These are phyloP conservation scores for Silene latifolia DNA, from an alignment of 148 eudicot species.

Conservation along the genomic window DNA sequence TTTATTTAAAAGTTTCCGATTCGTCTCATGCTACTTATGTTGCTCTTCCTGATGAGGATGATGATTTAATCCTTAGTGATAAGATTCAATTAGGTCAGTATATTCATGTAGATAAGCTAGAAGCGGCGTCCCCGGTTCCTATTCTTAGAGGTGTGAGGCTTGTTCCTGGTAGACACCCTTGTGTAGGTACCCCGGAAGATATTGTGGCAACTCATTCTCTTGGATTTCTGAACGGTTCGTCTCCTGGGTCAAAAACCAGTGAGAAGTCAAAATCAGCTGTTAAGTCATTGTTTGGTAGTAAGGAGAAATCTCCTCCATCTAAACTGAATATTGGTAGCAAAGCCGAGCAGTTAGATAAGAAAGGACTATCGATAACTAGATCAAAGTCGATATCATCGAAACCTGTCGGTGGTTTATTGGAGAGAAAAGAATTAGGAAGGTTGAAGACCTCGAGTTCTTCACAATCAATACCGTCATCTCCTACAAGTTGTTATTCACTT, in stretches of 20 bases:
- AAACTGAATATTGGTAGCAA: slow-evolving; percentile 37
- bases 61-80: slow-evolving; percentile 75
- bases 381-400: slow-evolving; percentile 62
- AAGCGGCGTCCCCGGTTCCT: slow-evolving; percentile 82
- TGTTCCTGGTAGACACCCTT: slow-evolving; percentile 84
- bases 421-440: slow-evolving; percentile 50
- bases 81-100: slow-evolving; percentile 90
- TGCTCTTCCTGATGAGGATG: slow-evolving; percentile 85
- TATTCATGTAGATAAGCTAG: slow-evolving; percentile 74
- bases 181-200: slow-evolving; percentile 90
- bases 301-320: slow-evolving; percentile 40
- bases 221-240: slow-evolving; percentile 52
- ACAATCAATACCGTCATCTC: slow-evolving; percentile 75
- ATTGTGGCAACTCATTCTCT: slow-evolving; percentile 73
- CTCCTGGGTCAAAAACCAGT: slow-evolving; percentile 20
- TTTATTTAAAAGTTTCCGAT: slow-evolving; percentile 88
- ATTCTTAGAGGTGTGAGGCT: slow-evolving; percentile 72
- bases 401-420: slow-evolving; percentile 32
- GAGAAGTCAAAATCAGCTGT: slow-evolving; percentile 46
- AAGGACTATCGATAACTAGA: slow-evolving; percentile 34
- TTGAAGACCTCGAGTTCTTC: slow-evolving; percentile 53
- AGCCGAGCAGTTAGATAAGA: slow-evolving; percentile 44
- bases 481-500: slow-evolving; percentile 79
- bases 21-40: slow-evolving; percentile 97
- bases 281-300: slow-evolving; percentile 37